phyloP scores from a whole-genome alignment of 2,329 filamentous ascomycete species.

The Neopestalotiopsis clavispora region DNA sequence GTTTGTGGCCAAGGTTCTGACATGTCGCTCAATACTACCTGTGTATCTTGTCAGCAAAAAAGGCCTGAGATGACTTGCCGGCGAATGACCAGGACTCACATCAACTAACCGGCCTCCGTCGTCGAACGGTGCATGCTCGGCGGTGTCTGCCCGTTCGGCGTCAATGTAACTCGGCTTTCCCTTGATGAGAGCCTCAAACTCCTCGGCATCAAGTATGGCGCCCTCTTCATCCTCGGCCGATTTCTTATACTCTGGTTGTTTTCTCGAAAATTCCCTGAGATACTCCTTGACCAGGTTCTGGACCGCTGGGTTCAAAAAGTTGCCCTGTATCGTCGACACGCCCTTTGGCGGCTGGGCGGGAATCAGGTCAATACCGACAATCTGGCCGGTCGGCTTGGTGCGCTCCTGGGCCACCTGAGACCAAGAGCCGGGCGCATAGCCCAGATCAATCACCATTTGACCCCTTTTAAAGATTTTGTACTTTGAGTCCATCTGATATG shows the following conservation, averaged over 20 bases:
- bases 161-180: conserved; percentile 68
- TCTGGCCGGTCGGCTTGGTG: conserved; percentile 76
- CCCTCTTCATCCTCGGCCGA: not conserved
- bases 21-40: conserved; percentile 98
- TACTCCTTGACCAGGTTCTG: conserved; percentile 78
- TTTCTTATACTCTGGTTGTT: conserved; percentile 19
- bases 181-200: conserved; percentile 32
- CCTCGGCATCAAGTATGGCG: conserved; percentile 20
- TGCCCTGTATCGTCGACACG: conserved; percentile 93
- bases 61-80: too few relatives aligned
- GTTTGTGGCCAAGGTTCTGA: conserved; percentile 92
- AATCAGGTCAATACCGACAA: conserved; percentile 93
- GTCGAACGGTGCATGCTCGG: conserved; percentile 32
- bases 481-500: conserved; percentile 75
- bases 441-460: conserved; percentile 90
- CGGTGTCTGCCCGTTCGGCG: conserved; percentile 56
- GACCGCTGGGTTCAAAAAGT: conserved; percentile 81
- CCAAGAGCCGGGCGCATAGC: conserved; percentile 79
- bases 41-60: conserved; percentile 4
- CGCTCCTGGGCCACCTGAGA: conserved; percentile 80
- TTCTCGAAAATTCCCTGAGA: conserved; percentile 57
- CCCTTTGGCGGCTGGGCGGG: conserved; percentile 89
- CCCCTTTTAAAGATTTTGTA: conserved; percentile 79
- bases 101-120: conserved; percentile 70
- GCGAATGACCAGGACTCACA: conserved; percentile 43